phyloP scores from a whole-genome alignment of 1,284 basidiomycete species.

The Ganoderma lingzhi region DNA sequence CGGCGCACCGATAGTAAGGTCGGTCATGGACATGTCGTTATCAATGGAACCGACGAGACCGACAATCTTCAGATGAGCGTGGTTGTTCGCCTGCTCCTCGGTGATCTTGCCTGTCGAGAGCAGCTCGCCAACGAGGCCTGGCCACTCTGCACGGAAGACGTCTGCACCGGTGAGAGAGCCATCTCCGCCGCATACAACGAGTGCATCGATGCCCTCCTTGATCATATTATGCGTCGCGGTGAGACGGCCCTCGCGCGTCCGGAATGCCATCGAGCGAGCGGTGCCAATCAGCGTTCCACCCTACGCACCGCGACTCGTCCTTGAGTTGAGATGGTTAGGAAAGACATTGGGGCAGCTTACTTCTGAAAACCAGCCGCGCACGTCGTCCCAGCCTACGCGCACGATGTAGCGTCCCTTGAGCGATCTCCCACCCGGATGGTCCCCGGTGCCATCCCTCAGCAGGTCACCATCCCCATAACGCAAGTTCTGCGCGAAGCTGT shows the following conservation, averaged over 20 bases:
- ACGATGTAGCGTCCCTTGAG: conserved; percentile 95
- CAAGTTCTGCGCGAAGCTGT: conserved; percentile 69
- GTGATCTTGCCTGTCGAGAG: conserved; percentile 75
- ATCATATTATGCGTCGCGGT: conserved; percentile 92
- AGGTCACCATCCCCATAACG: conserved; percentile 93
- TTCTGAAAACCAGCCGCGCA: conserved; percentile 93
- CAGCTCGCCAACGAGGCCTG: conserved; percentile 78
- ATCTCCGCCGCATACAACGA: conserved; percentile 97
- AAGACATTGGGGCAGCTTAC: conserved; percentile 44
- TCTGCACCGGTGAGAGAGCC: conserved; percentile 97
- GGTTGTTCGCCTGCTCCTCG: conserved; percentile 72
- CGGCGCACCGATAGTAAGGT: conserved; percentile 95
- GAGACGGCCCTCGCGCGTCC: conserved; percentile 87
- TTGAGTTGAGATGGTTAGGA: conserved; percentile 17
- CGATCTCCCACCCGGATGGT: conserved; percentile 70
- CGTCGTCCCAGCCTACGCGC: conserved; percentile 98
- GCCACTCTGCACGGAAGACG: conserved; percentile 95
- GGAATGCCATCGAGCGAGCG: conserved; percentile 90
- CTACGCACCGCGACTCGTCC: conserved; percentile 45
- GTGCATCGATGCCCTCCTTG: conserved; percentile 95
- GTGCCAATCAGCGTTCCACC: conserved; percentile 98
- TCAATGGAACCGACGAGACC: conserved; percentile 98
- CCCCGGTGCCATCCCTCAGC: conserved; percentile 91
- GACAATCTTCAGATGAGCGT: conserved; percentile 93
- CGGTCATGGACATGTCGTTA: conserved; percentile 99